Base-by-base conservation (phyloP, 192 early-diverging fungal genomes). In the Piromyces finnis region DNA sequence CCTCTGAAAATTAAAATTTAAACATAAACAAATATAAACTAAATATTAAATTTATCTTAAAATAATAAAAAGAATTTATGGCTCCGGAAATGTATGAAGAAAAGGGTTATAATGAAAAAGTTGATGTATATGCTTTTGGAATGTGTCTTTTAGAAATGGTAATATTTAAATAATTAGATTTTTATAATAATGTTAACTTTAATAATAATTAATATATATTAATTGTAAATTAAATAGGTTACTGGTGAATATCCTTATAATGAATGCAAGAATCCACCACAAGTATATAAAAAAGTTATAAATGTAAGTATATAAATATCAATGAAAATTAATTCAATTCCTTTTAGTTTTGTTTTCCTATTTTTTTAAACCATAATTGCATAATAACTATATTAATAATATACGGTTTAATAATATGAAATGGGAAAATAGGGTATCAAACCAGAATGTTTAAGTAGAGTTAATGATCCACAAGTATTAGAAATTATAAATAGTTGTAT, bases 11-110 rank as follows among this genome's bases (percentile, higher is more conserved):
- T 6, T 32, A 32, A 32, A 6, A 32, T 32, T 6, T 32, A 9
- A 32, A 32, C n/a, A n/a, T n/a, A n/a, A n/a, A n/a, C n/a, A 32
- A 32, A 9, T 32, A 32, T 32, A 9, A 32, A 32, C 30, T 32
- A 32, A 32, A 32, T n/a, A 32, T 32, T 32, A 32, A 6, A 32
- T 32, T 32, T 32, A 32, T 6, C 3, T 32, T 32, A 32, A 32
- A 32, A 29, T 13, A 80, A 28, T 36, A 27, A 0, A 93, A 93
- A 32, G 93, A 95, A 84, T 95, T 95, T 84, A 95, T 95, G 94
- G 94, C 94, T 0, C 94, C 94, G 5, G 94, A 95, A 79, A 88
- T 95, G 83, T 95, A 95, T 80, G 94, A 95, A 80, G 94, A 95
- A 82, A 87, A 91, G 28, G 51, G 51, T 2, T 95, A 95, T 84